Conservation (phyloP, 768 basidiomycete species). For the Suillus occidentalis region DNA sequence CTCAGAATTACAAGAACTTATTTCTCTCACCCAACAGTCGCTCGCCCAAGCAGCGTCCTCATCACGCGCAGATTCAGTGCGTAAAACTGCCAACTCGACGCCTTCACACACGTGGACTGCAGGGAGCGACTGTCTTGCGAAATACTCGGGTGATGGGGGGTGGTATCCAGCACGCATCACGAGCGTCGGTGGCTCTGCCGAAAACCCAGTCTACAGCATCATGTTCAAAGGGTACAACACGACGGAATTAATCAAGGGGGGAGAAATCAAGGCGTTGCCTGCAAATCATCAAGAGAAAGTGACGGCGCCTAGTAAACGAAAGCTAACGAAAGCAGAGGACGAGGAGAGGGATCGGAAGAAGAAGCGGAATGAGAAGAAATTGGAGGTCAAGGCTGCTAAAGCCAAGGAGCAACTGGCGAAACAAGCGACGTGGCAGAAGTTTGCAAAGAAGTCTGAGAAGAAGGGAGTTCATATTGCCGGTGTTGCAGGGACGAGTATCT, state of each 20-base stretch:
- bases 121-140: slow-evolving; percentile 84
- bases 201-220: slow-evolving; percentile 85
- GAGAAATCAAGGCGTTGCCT: slow-evolving; percentile 71
- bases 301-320: slow-evolving; percentile 62
- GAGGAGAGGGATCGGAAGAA: slow-evolving; percentile 87
- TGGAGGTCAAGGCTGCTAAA: slow-evolving; percentile 80
- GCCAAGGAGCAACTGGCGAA: slow-evolving; percentile 85
- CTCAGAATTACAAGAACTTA: slow-evolving; percentile 80
- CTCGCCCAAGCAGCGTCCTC: slow-evolving; percentile 67
- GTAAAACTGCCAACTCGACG: slow-evolving; percentile 52
- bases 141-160: slow-evolving; percentile 78
- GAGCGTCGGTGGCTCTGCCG: slow-evolving; percentile 76
- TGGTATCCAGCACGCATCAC: slow-evolving; percentile 92
- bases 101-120: slow-evolving; percentile 66
- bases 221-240: slow-evolving; percentile 92
- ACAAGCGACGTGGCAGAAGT: slow-evolving; percentile 91
- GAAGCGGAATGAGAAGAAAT: slow-evolving; percentile 94
- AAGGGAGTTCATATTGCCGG: slow-evolving; percentile 92
- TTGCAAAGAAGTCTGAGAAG: slow-evolving; percentile 92
- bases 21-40: slow-evolving; percentile 73
- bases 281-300: slow-evolving; percentile 49
- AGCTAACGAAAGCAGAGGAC: slow-evolving; percentile 77
- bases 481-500: slow-evolving; percentile 85
- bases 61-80: slow-evolving; percentile 53
- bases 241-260: slow-evolving; percentile 77